Evolutionary conservation across 371 early-diverging fungal genomes (phyloP), one percentile per base, ranked within the genome.

Genomic region (Mucor ambiguus): DNA sequence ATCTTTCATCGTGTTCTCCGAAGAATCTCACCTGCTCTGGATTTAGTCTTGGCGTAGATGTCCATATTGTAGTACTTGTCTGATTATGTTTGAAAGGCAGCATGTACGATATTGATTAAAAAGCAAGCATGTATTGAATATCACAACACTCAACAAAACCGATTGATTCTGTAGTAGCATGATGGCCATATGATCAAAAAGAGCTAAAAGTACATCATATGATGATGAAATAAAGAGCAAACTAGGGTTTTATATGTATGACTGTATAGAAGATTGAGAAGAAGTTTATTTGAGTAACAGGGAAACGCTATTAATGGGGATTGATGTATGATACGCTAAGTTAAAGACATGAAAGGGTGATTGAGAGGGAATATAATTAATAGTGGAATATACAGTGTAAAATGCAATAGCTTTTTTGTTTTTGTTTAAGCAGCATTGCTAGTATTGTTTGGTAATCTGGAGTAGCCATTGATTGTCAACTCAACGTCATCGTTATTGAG

Each of bases 361-460:
- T n/a, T 32, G 58, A 10, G 58, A 18, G 58, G 33, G 58, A 35
- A 37, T 59, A 18, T 59, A 8, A 35, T 35, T 33, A 41, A 37
- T 46, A 43, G 18, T n/a, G 33, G 32, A 30, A 44, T 41, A 18
- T 56, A 56, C 57, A 56, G 33, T 56, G 20, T 32, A 33, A 7
- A 38, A 20, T 20, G 18, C 20, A 32, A 28, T 52, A n/a, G 52
- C 52, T 52, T 18, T 41, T 41, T 6, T 41, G 4, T 41, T 8
- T 41, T 48, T 28, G 3, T 28, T 26, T 52, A 52, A 41, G 2
- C 14, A 10, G 18, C 28, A 24, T 62, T 24, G 29, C 12, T 62
- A 48, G 16, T 52, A 20, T 38, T 48, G 20, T 35, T 22, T 26
- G 64, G 58, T 29, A 60, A 12, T 56, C 66, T 65, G 28, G 66